phyloP scores from a whole-genome alignment of 2,329 filamentous ascomycete genomes.

The Herpotrichia juniperi region DNA sequence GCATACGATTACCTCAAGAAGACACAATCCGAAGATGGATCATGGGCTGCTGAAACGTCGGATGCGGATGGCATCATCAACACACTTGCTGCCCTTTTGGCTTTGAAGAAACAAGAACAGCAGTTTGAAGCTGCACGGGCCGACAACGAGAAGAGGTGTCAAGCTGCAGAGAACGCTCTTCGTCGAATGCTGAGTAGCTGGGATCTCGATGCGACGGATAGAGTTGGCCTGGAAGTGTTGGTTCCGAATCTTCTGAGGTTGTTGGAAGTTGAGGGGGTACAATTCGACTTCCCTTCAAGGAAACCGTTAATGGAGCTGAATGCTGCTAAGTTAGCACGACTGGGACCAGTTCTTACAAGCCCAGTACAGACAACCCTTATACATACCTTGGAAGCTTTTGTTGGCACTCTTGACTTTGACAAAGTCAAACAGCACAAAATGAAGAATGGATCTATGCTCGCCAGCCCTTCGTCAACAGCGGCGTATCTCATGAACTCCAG shows the following conservation, averaged over 20 bases:
- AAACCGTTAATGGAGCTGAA: slow-evolving; percentile 10
- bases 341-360: slow-evolving; percentile 11
- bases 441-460: slow-evolving; percentile 42
- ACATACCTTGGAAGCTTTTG: slow-evolving; percentile 50
- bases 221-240: slow-evolving; percentile 12
- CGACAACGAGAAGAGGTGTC: slow-evolving; percentile 8
- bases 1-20: slow-evolving; percentile 41
- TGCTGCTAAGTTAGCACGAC: slow-evolving; percentile 4
- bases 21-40: slow-evolving; percentile 22
- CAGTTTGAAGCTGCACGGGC: slow-evolving; percentile 6
- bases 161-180: slow-evolving; percentile 7
- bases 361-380: slow-evolving; percentile 16
- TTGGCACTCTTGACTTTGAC: slow-evolving; percentile 46
- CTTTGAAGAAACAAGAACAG: slow-evolving; percentile 10
- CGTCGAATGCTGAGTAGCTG: slow-evolving; percentile 5
- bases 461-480: slow-evolving; percentile 50
- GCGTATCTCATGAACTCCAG: slow-evolving; percentile 43
- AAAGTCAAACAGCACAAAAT: slow-evolving; percentile 40
- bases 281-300: slow-evolving; percentile 13
- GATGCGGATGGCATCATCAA: slow-evolving; percentile 16
- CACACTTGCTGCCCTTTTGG: slow-evolving; percentile 13
- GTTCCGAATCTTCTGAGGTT: slow-evolving; percentile 11
- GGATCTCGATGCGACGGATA: slow-evolving; percentile 9
- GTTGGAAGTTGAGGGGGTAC: slow-evolving; percentile 6
- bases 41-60: slow-evolving; percentile 12